Evolutionary conservation across 352 stramenopile genomes (phyloP).

Genomic region (Phytophthora meadii): DNA sequence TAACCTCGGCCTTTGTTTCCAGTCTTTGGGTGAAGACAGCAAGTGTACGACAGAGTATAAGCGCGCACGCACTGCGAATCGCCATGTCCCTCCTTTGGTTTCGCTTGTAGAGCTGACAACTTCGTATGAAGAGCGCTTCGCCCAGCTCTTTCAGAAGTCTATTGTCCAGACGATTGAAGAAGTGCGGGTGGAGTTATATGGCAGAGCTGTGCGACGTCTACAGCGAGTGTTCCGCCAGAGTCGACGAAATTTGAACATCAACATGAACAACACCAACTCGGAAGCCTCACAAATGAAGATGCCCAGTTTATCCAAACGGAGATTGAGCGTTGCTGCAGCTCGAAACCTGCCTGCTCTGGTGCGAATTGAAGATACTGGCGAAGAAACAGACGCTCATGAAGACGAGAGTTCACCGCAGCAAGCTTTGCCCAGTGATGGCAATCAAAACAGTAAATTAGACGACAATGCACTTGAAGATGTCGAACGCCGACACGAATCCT

Average conservation of each 20-base stretch:
- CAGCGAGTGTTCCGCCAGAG: conserved; percentile 71
- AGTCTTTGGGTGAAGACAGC: conserved; percentile 52
- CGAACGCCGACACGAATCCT: conserved; percentile 24
- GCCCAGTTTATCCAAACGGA: conserved; percentile 27
- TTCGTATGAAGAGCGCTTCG: conserved; percentile 57
- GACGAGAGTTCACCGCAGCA: conserved; percentile 17
- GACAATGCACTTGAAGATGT: conserved; percentile 11
- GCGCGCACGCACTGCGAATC: conserved; percentile 68
- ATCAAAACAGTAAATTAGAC: conserved; percentile 13
- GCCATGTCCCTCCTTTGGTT: conserved; percentile 54
- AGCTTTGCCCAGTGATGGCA: conserved; percentile 5
- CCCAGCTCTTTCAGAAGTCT: conserved; percentile 50
- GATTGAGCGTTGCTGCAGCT: conserved; percentile 13
- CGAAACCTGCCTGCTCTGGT: conserved; percentile 21
- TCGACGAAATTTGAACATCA: conserved; percentile 23
- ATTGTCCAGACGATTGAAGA: conserved; percentile 60
- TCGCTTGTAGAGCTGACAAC: conserved; percentile 50
- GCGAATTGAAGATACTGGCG: conserved; percentile 20
- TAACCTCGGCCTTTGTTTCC: conserved; percentile 64
- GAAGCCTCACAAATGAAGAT: conserved; percentile 22
- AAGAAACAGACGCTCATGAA: conserved; percentile 7
- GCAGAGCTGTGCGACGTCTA: conserved; percentile 59
- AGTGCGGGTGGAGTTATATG: conserved; percentile 67
- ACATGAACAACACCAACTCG: conserved; percentile 5
- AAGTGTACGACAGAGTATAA: conserved; percentile 74